Evolutionary conservation across 2,329 filamentous ascomycete species (phyloP).

Genomic region (Talaromyces sp.): DNA sequence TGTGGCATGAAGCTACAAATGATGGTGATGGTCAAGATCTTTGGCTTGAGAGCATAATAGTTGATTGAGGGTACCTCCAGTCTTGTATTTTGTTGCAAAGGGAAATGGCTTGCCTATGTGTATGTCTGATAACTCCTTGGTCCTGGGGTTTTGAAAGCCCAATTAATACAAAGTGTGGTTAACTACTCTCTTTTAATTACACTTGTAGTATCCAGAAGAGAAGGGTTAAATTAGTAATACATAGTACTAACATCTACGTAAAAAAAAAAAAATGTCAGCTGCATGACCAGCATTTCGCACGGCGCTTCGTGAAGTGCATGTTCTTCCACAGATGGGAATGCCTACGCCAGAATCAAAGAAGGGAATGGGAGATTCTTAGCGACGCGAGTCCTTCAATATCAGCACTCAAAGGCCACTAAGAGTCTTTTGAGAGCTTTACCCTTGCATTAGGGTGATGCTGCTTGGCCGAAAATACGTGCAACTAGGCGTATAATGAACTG

Average conservation of each 20-base stretch:
- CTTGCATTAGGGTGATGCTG: no score
- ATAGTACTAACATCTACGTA: neutral
- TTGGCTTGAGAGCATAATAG: neutral
- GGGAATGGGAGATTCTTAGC: neutral
- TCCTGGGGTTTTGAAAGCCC: neutral
- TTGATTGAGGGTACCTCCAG: neutral
- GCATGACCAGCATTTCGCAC: neutral
- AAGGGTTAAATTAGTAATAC: no score
- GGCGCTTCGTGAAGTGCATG: neutral
- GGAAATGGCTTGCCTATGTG: neutral
- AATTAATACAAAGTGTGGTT: neutral
- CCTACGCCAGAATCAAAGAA: neutral
- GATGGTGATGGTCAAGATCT: neutral
- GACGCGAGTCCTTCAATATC: neutral
- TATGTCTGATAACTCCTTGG: neutral
- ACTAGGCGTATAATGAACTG: neutral
- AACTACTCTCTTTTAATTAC: neutral
- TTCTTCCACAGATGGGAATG: neutral
- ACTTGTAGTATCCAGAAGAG: no score
- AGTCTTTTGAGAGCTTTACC: no score
- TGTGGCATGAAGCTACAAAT: conserved; percentile 1
- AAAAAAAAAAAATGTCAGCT: neutral
- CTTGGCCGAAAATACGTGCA: neutral
- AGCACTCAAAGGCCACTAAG: no score
- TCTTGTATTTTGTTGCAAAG: neutral